phyloP scores from a whole-genome alignment of 805 yeast genomes.

The Komagataella pseudopastoris region DNA sequence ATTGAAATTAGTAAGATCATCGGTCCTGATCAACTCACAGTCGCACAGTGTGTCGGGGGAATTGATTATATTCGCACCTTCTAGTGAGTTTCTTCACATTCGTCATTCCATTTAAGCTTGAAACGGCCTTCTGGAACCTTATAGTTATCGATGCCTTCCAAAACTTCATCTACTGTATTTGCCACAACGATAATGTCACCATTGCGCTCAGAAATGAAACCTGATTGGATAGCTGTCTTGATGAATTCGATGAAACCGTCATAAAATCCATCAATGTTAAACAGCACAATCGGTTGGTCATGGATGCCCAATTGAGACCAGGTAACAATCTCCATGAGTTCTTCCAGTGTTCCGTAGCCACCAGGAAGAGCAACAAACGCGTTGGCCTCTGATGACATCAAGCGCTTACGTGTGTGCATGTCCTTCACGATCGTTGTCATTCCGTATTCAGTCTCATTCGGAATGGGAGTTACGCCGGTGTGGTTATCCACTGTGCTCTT shows the following conservation, averaged over 20 bases:
- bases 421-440: slow-evolving; percentile 70
- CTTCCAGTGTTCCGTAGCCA: slow-evolving; percentile 85
- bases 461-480: slow-evolving; percentile 52
- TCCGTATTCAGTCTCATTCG: slow-evolving; percentile 50
- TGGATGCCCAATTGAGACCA: slow-evolving; percentile 89
- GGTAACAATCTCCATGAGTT: slow-evolving; percentile 78
- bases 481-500: slow-evolving; percentile 45
- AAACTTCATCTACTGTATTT: slow-evolving; percentile 51
- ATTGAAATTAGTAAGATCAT: slow-evolving; percentile 41
- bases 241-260: slow-evolving; percentile 56
- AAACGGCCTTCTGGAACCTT: slow-evolving; percentile 61
- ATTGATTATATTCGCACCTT: slow-evolving; percentile 33
- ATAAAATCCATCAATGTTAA: slow-evolving; percentile 71
- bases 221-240: slow-evolving; percentile 40
- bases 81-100: not conserved
- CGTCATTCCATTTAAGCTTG: slow-evolving; percentile 51
- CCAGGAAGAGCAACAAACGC: slow-evolving; percentile 89
- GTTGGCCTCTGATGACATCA: slow-evolving; percentile 80
- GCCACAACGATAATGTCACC: slow-evolving; percentile 61
- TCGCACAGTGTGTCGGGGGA: slow-evolving; percentile 67
- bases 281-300: slow-evolving; percentile 63
- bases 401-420: slow-evolving; percentile 79
- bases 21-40: slow-evolving; percentile 54
- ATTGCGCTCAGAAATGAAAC: slow-evolving; percentile 57
- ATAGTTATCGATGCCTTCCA: slow-evolving; percentile 46